Base-by-base conservation (phyloP, 306 rosid species). In the Nissolia schottii region DNA sequence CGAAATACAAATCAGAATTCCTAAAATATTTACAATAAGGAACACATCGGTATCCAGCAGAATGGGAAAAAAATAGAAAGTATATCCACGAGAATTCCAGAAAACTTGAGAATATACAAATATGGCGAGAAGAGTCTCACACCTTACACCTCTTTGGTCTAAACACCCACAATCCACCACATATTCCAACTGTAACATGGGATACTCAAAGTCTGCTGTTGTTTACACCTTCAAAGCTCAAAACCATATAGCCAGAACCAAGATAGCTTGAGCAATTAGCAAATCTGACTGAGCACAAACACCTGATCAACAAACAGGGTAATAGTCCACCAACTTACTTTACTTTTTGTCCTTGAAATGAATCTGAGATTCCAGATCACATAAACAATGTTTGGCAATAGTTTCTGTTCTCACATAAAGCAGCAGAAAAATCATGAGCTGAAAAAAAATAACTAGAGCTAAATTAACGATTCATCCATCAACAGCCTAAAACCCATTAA, bases 401-500 rank as follows among this genome's bases (percentile, higher is more conserved):
- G 18, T 31, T 46, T 12, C 27, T 59, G 46, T n/a, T 13, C 12
- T n/a, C n/a, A n/a, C n/a, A n/a, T n/a, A n/a, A n/a, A 68, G 29
- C 8, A 32, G 15, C 18, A 55, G 38, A 28, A 71, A 19, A 40
- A 38, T 57, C 11, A 57, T 6, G 15, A 7, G 10, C 27, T 18
- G 29, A 31, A 46, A 31, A 73, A 29, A 35, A 45, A 72, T 32
- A 28, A 22, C 48, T 46, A 38, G 40, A 70, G 25, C 68, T 64
- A 53, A n/a, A 55, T 56, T 71, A 46, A 71, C n/a, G 10, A 20
- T 58, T 57, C 77, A 58, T 19, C 53, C 29, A 27, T 38, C 50
- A 66, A 57, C 18, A 55, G 15, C 18, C 74, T 65, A 76, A 55
- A 41, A 28, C 57, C 56, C 23, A 55, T 54, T 50, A 55, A 41